Evolutionary conservation across 345 rosid species (phyloP), one percentile per base, ranked within the genome.

Genomic region (Chamaenerion angustifolium): DNA sequence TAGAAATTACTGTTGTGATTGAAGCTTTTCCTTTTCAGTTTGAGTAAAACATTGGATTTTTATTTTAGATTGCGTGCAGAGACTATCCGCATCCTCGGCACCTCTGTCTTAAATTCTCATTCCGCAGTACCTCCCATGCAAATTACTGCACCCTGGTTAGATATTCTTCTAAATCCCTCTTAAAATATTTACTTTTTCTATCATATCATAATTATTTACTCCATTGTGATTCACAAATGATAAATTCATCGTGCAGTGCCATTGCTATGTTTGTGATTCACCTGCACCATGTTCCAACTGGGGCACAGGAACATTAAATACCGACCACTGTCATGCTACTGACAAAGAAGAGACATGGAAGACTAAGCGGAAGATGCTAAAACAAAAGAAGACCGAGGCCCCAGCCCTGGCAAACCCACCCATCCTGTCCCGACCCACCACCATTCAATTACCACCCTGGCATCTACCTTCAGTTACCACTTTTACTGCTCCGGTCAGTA

Each of bases 31-130:
- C n/a, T n/a, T n/a, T n/a, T n/a, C n/a, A n/a, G n/a, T n/a, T n/a
- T n/a, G n/a, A n/a, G 13, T 15, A 11, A 0, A 55, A 9, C 44
- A 12, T 35, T 40, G 46, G 45, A 52, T 16, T 48, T 59, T 56
- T 46, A 47, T 10, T 52, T 71, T 74, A 89, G 95, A 59, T 89
- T 71, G 95, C 95, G 9, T 89, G 95, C 68, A 70, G 97, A 70
- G 97, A 89, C 65, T 89, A 67, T 35, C 95, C 95, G 59, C 95
- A 89, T 64, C 70, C 94, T 42, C 72, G 97, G 3, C 89, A 89
- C 65, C 74, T 70, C 6, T 89, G 97, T 56, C 83, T 68, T 55
- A 75, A 68, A 52, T 85, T 61, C 60, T 68, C 75, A 11, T 85
- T 89, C 71, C 54, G 60, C 55, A 75, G 80, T 16, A 75, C 80